Conservation (phyloP, 139 green algal genomes). For the Eudorina sp. region DNA sequence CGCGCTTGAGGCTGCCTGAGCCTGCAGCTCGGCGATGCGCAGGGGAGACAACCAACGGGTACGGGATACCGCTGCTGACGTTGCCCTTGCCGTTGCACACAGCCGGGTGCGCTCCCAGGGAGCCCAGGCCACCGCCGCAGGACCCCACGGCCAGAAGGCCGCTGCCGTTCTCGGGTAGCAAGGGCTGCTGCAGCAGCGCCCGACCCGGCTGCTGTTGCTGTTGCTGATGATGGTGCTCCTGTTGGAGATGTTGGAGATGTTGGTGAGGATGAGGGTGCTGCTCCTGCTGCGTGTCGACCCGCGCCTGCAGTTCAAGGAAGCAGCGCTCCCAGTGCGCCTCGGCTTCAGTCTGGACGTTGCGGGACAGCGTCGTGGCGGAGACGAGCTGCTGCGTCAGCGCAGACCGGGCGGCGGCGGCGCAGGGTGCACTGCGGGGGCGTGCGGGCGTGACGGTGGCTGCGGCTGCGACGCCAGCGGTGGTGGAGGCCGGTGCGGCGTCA, state of each 20-base stretch:
- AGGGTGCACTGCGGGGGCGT: too few species aligned
- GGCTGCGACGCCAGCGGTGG: not conserved
- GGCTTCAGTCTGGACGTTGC: not conserved
- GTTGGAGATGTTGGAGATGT: not conserved
- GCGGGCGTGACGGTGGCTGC: not conserved
- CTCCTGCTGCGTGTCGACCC: not conserved
- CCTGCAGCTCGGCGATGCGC: not conserved
- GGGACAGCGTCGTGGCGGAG: not conserved
- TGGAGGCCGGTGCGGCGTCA: not conserved
- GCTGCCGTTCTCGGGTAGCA: too few species aligned
- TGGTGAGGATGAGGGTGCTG: not conserved
- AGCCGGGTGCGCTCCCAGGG: not conserved
- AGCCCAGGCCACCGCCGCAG: not conserved
- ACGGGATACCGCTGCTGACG: not conserved
- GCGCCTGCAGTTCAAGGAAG: not conserved
- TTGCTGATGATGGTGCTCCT: not conserved
- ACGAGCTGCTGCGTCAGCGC: slow-evolving; percentile 8
- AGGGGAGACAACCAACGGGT: not conserved
- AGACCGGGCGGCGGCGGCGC: not conserved
- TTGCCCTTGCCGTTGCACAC: not conserved
- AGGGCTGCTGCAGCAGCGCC: too few species aligned
- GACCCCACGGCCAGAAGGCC: too few species aligned
- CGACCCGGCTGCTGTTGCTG: not conserved
- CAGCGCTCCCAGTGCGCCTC: slow-evolving; percentile 1
- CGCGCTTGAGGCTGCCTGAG: not conserved